Evolutionary conservation across 225 moss, liverwort and hornwort species (phyloP).

Genomic region (Marchantia paleacea): DNA sequence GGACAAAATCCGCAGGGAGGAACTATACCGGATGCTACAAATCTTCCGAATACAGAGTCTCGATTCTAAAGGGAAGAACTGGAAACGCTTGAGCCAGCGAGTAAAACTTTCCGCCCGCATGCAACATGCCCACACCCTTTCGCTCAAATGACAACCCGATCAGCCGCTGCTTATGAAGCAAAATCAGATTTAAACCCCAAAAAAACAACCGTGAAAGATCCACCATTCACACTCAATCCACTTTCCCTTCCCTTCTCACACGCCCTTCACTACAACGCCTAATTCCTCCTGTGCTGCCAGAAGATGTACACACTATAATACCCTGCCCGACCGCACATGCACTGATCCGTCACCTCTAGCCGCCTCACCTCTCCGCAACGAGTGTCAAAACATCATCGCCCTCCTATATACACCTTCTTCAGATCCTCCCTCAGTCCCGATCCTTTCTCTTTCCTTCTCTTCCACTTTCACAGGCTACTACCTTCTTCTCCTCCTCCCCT

Average conservation of each 20-base stretch:
- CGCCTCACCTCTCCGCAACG: not conserved
- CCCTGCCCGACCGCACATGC: not conserved
- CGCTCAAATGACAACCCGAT: conserved; percentile 26
- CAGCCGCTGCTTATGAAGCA: conserved; percentile 3
- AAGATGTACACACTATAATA: not conserved
- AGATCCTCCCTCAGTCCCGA: not conserved
- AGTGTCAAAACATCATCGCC: conserved; percentile 6
- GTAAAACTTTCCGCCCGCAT: conserved; percentile 23
- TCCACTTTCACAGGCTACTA: not conserved
- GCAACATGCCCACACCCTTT: conserved; percentile 35
- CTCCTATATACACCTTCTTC: conserved; percentile 1
- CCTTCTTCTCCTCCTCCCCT: not conserved
- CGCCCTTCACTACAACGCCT: not conserved
- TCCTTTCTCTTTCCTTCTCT: conserved; percentile 15
- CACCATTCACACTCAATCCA: conserved; percentile 38
- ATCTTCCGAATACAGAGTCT: conserved; percentile 25
- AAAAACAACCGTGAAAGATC: conserved; percentile 28
- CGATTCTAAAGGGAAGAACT: conserved; percentile 25
- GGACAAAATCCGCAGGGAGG: not conserved
- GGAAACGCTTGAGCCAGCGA: conserved; percentile 30
- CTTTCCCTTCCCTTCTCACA: not conserved
- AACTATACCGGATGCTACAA: conserved; percentile 20
- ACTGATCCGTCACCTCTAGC: not conserved
- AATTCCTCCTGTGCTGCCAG: not conserved
- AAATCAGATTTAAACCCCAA: conserved; percentile 28